Percentiles rank a stretch among this genome's conserved stretches.
Evolutionary conservation across 768 basidiomycete genomes (phyloP).

Genomic region (Psilocybe subaeruginosa): DNA sequence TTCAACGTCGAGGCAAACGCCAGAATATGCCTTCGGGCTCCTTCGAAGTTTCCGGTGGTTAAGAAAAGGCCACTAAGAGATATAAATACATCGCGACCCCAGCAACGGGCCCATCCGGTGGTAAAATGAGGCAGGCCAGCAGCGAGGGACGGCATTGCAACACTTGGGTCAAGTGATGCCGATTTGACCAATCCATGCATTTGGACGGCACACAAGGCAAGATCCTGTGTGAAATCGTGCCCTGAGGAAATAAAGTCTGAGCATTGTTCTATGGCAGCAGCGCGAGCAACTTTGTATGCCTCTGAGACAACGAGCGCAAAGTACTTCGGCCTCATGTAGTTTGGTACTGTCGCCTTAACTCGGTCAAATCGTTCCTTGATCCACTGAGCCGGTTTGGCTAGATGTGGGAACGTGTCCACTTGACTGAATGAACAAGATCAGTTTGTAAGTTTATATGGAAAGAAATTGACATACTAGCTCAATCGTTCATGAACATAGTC

Average conservation of each 20-base stretch:
- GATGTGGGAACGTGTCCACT: slow-evolving; percentile 62
- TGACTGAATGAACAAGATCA: slow-evolving; percentile 46
- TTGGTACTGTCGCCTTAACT: slow-evolving; percentile 72
- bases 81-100: slow-evolving; percentile 96
- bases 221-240: slow-evolving; percentile 86
- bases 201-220: slow-evolving; percentile 84
- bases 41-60: slow-evolving; percentile 87
- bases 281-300: slow-evolving; percentile 91
- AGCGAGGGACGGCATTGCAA: slow-evolving; percentile 79
- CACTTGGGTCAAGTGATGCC: slow-evolving; percentile 81
- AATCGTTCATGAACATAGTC: slow-evolving; percentile 83
- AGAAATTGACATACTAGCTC: slow-evolving; percentile 54
- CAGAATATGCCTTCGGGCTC: slow-evolving; percentile 87
- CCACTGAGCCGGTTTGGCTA: slow-evolving; percentile 79
- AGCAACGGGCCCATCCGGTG: slow-evolving; percentile 92
- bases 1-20: slow-evolving; percentile 93
- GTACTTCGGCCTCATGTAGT: slow-evolving; percentile 94
- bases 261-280: slow-evolving; percentile 81
- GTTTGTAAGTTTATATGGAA: background rate
- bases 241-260: slow-evolving; percentile 87
- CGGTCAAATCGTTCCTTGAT: slow-evolving; percentile 85
- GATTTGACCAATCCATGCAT: slow-evolving; percentile 92
- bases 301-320: slow-evolving; percentile 90
- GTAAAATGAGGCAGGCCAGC: slow-evolving; percentile 96
- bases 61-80: slow-evolving; percentile 92